Evolutionary conservation across 306 rosid genomes (phyloP).

Genomic region (Dicorynia guianensis): DNA sequence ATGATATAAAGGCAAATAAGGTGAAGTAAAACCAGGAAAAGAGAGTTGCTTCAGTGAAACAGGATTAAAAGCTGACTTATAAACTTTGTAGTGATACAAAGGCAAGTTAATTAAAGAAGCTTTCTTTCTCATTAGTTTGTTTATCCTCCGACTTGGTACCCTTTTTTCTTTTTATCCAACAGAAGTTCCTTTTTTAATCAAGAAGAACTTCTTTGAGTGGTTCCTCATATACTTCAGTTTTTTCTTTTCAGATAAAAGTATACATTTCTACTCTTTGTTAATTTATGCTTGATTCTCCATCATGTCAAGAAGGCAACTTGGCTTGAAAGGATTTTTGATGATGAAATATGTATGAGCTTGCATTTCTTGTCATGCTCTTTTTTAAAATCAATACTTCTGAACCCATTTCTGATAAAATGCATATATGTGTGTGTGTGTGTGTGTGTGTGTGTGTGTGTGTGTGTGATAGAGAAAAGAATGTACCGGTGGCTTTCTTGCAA

Average conservation of each 20-base stretch:
- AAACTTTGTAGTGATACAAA: not conserved
- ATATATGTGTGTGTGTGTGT: no score
- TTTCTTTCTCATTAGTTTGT: no score
- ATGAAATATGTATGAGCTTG: not conserved
- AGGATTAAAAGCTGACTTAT: no score
- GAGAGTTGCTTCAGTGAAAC: no score
- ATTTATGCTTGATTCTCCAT: not conserved
- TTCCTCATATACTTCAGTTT: not conserved
- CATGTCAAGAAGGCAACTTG: not conserved
- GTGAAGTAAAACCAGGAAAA: no score
- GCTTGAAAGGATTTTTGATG: not conserved
- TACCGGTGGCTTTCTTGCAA: conserved; percentile 47
- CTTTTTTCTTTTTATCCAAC: no score
- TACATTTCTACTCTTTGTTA: not conserved
- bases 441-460: no score
- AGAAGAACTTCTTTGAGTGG: not conserved
- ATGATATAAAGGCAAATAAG: not conserved
- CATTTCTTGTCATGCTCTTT: not conserved
- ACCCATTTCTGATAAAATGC: not conserved
- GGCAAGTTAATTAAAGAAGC: not conserved
- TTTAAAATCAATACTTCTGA: not conserved
- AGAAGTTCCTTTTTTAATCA: no score
- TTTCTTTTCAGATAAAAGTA: not conserved
- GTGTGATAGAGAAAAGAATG: conserved; percentile 5
- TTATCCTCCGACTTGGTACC: no score